Evolutionary conservation across 2,329 filamentous ascomycete genomes (phyloP).

Genomic region (Cylindrodendrum hubeiense): DNA sequence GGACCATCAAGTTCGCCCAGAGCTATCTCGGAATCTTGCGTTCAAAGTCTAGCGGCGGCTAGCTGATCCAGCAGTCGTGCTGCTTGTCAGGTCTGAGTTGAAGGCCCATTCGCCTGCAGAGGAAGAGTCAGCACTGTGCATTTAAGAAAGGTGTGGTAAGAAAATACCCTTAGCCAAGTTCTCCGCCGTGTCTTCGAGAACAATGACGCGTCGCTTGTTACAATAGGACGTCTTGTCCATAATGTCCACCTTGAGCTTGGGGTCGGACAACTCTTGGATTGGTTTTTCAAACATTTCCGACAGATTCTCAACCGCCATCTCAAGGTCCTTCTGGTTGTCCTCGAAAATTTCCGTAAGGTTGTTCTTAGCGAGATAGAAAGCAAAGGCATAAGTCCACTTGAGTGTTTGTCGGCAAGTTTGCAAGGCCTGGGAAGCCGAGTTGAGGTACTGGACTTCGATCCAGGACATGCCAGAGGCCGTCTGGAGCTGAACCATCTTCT

Average conservation of each 20-base stretch:
- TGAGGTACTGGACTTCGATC: conserved; percentile 99
- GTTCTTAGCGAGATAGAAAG: conserved; percentile 95
- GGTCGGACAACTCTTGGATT: conserved; percentile 82
- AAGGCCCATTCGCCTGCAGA: conserved; percentile 61
- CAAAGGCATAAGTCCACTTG: conserved; percentile 99
- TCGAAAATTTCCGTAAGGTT: conserved; percentile 98
- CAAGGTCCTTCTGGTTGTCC: conserved; percentile 97
- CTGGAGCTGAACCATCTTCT: conserved; percentile 98
- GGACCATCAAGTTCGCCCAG: background rate
- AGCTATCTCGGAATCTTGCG: background rate
- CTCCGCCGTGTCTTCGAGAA: conserved; percentile 92
- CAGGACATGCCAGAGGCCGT: conserved; percentile 95
- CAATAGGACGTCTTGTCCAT: conserved; percentile 99
- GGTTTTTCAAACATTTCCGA: conserved; percentile 99
- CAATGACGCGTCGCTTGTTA: conserved; percentile 88
- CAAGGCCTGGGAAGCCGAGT: conserved; percentile 90
- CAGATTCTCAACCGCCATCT: conserved; percentile 95
- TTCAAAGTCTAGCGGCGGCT: conserved; percentile 34
- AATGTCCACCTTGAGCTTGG: conserved; percentile 97
- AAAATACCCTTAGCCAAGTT: conserved; percentile 84
- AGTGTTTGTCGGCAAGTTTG: conserved; percentile 98
- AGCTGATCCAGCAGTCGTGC: conserved; percentile 38
- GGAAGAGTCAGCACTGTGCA: conserved; percentile 40
- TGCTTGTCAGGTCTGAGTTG: conserved; percentile 47
- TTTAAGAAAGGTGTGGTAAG: conserved; percentile 40